These are phyloP conservation scores for Xanthoceras sorbifolium DNA, from an alignment of 345 rosid species.

Conservation along the genomic window DNA sequence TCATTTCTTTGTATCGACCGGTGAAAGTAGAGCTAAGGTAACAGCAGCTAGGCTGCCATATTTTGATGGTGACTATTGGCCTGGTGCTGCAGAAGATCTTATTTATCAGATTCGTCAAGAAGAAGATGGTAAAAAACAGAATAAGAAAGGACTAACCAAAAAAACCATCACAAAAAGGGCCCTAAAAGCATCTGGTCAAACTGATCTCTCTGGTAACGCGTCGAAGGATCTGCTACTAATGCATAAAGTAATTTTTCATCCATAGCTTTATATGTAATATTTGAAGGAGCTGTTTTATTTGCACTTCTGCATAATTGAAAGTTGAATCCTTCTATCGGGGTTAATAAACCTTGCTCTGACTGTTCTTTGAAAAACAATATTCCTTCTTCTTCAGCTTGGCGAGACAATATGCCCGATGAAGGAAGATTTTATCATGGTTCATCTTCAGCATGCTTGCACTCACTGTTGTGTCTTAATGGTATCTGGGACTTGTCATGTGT, in stretches of 20 bases:
- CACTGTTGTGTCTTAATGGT: constrained; percentile 95
- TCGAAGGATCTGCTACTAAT: constrained; percentile 90
- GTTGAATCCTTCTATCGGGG: neutral
- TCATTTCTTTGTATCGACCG: constrained; percentile 80
- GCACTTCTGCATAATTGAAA: neutral
- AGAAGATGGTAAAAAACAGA: constrained; percentile 90
- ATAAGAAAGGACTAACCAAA: constrained; percentile 79
- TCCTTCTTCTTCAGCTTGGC: constrained; percentile 70
- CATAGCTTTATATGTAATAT: neutral
- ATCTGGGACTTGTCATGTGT: constrained; percentile 86
- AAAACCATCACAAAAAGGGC: constrained; percentile 95
- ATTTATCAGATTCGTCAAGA: constrained; percentile 88
- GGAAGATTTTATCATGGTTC: constrained; percentile 99
- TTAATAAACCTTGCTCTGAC: neutral
- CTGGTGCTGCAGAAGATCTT: constrained; percentile 98
- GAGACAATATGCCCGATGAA: constrained; percentile 97
- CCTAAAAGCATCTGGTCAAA: constrained; percentile 93
- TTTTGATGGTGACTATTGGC: constrained; percentile 99
- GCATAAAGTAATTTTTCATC: constrained; percentile 72
- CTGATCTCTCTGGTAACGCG: constrained; percentile 85
- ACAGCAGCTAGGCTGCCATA: constrained; percentile 99
- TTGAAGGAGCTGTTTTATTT: neutral
- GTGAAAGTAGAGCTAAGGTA: constrained; percentile 91
- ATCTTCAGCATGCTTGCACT: constrained; percentile 85
- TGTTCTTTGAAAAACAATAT: constrained; percentile 8